phyloP scores from a whole-genome alignment of 176 grass and related monocot genomes.

The Guadua angustifolia region DNA sequence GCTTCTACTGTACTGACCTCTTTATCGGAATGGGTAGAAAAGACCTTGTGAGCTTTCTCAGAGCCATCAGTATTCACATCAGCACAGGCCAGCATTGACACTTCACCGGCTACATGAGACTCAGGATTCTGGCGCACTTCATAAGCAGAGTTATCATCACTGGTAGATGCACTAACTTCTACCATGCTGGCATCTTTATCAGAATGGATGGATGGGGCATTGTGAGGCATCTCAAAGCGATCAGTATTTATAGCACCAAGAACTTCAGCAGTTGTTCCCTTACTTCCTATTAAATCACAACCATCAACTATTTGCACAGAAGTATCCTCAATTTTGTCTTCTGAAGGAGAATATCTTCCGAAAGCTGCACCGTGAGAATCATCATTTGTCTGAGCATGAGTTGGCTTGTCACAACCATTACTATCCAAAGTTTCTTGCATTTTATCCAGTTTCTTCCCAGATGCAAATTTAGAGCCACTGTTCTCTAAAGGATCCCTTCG shows the following conservation, averaged over 20 bases:
- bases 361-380: conserved; percentile 37
- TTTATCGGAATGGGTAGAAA: too few species aligned
- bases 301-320: conserved; percentile 19
- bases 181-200: conserved; percentile 6
- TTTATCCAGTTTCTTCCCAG: conserved; percentile 2
- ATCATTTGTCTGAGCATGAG: not conserved
- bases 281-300: conserved; percentile 23
- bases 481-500: not conserved
- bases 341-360: conserved; percentile 51
- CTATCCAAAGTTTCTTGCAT: not conserved
- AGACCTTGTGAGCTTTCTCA: too few species aligned
- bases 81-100: not conserved
- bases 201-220: conserved; percentile 4
- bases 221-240: conserved; percentile 17
- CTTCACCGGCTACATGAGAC: conserved; percentile 17
- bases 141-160: conserved; percentile 13
- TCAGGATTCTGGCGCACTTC: not conserved
- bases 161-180: conserved; percentile 28
- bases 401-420: conserved; percentile 29
- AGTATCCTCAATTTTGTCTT: conserved; percentile 43
- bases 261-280: conserved; percentile 12
- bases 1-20: not conserved
- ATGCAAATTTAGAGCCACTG: conserved; percentile 5
- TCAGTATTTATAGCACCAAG: conserved; percentile 20
- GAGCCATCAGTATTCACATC: too few species aligned